Evolutionary conservation across 2,329 filamentous ascomycete genomes (phyloP).

Genomic region (Epichloe aotearoae): DNA sequence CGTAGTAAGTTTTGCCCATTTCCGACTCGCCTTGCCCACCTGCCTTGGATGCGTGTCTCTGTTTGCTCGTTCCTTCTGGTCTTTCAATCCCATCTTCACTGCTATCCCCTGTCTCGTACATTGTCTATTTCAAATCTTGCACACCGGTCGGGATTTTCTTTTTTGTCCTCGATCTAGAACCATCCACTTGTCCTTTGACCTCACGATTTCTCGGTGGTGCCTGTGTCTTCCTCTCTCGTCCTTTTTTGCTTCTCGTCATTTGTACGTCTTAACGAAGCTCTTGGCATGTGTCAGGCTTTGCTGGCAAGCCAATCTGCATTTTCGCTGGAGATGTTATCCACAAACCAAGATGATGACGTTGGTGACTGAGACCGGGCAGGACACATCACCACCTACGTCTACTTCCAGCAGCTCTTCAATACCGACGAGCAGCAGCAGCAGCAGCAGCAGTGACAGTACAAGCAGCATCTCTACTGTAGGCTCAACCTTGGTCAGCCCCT

Average conservation of each 20-base stretch:
- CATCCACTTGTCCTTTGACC: too few species aligned
- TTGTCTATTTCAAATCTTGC: neutral
- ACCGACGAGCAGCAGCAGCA: constrained; percentile 9
- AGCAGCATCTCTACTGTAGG: constrained; percentile 26
- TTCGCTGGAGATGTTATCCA: neutral
- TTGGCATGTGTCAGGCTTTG: constrained; percentile 7
- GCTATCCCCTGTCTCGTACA: neutral
- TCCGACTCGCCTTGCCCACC: constrained; percentile 1
- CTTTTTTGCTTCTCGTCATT: constrained; percentile 2
- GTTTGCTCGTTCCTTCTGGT: neutral
- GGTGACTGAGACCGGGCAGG: constrained; percentile 24
- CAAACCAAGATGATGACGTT: constrained; percentile 17
- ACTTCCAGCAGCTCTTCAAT: constrained; percentile 12
- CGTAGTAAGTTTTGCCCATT: constrained; percentile 14
- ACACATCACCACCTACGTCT: constrained; percentile 14
- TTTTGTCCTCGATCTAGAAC: too few species aligned
- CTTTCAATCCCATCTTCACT: neutral
- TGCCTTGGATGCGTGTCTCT: neutral
- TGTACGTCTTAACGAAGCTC: neutral
- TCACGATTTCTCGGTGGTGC: too few species aligned
- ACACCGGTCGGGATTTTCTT: too few species aligned
- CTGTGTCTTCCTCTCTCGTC: neutral
- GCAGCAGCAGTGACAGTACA: constrained; percentile 5
- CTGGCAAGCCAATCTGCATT: constrained; percentile 8
- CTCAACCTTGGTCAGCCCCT: constrained; percentile 8